A percentile compares a stretch with the other conserved stretches of the same genome.
phyloP scores from a whole-genome alignment of 495 filamentous ascomycete species.

The Penicillium argentinense region DNA sequence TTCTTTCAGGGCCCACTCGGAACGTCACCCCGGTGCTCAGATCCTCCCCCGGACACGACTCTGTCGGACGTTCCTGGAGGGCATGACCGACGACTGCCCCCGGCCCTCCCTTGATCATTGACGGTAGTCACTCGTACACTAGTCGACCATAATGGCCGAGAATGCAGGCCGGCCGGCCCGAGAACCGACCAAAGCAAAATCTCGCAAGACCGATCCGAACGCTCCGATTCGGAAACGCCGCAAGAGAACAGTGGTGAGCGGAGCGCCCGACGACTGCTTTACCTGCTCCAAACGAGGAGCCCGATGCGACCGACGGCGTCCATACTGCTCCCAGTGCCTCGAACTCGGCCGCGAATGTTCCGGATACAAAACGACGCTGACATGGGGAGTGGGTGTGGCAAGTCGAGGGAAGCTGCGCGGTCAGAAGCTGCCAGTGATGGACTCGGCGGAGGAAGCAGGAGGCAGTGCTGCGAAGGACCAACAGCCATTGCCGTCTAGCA shows the following conservation, averaged over 20 bases:
- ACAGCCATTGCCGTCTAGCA: constrained; percentile 12
- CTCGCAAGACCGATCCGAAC: constrained; percentile 27
- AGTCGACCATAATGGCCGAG: constrained; percentile 20
- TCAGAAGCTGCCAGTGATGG: constrained; percentile 74
- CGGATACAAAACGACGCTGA: constrained; percentile 95
- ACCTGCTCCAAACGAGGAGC: constrained; percentile 79
- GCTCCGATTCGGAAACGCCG: constrained; percentile 67
- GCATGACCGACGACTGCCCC: neutral
- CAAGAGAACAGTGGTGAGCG: constrained; percentile 82
- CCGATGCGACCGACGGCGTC: constrained; percentile 88
- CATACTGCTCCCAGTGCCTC: constrained; percentile 94
- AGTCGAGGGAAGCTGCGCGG: constrained; percentile 94
- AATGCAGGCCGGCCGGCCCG: constrained; percentile 7
- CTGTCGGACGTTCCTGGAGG: neutral
- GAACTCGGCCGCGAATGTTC: constrained; percentile 91
- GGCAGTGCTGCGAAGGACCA: constrained; percentile 12
- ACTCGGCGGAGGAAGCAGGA: constrained; percentile 23
- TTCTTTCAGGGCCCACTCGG: neutral
- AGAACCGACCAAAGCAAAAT: constrained; percentile 30
- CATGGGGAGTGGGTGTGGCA: constrained; percentile 96
- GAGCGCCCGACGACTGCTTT: constrained; percentile 94
- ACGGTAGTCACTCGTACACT: too few relatives aligned
- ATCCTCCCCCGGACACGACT: constrained; percentile 3
- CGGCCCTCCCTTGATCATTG: too few relatives aligned
- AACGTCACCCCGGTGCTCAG: constrained; percentile 1